Evolutionary conservation across 192 early-diverging fungal species (phyloP), one percentile per base, ranked within the genome.

Genomic region (Backusella circina): DNA sequence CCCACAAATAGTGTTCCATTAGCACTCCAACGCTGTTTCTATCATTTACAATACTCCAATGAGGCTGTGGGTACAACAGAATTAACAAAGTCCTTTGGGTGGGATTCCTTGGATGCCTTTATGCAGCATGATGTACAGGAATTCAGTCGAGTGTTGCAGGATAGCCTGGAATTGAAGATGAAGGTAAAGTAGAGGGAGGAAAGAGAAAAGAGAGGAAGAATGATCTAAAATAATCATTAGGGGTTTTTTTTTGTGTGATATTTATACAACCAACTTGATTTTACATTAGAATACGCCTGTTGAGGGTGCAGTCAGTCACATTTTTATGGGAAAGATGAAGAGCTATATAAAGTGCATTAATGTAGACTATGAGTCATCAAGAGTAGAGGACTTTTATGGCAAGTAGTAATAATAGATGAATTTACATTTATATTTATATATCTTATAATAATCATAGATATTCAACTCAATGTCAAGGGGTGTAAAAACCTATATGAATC

Each of bases 81-180:
- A 84, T 85, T 99, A 74, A 99, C 97, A 51, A 93, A 93, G 81
- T 97, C 96, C 0, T 99, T 99, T 89, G 98, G 98, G 30, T 99
- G 98, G 98, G 94, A 97, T 80, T 91, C 95, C 16, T 67, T 92
- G 64, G 98, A 98, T 50, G 92, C 95, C 23, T 99, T 98, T 78
- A 92, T 91, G 89, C 97, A 99, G 87, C 98, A 99, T 79, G 98
- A 99, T 84, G 93, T 98, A 16, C 96, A 98, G 80, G 97, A 98
- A 83, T 96, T 99, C 77, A 97, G 97, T 81, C 88, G 98, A 57
- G 95, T 98, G 18, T 86, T 99, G 66, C 96, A 98, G 81, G 97
- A 99, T 80, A 97, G 94, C 82, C 84, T 99, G 44, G 98, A 98
- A 84, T 90, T 85, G 32, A 97, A 97, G 83, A 99, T 99, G 96